Evolutionary conservation across 805 yeast species (phyloP).

Genomic region (Wickerhamiella cacticola): DNA sequence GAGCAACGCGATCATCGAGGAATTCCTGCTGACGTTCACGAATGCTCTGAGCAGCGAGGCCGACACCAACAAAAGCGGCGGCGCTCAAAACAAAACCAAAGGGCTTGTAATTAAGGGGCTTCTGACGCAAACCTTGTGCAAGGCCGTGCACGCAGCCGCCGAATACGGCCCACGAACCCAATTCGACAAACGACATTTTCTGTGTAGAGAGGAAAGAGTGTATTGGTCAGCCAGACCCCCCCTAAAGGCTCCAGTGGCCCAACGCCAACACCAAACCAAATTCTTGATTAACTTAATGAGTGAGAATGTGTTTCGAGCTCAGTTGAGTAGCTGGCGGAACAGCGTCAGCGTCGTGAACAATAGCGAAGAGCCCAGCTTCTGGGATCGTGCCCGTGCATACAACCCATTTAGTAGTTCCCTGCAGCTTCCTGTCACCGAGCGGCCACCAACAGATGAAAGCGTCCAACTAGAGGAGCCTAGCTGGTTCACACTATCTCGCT

Average conservation of each 20-base stretch:
- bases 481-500: constrained; percentile 41
- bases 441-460: constrained; percentile 21
- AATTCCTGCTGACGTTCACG: constrained; percentile 25
- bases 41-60: constrained; percentile 24
- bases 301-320: constrained; percentile 28
- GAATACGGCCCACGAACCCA: constrained; percentile 23
- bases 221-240: constrained; percentile 7
- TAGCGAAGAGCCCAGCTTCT: constrained; percentile 17
- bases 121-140: constrained; percentile 29
- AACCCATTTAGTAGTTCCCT: constrained; percentile 24
- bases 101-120: constrained; percentile 29
- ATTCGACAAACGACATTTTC: constrained; percentile 19
- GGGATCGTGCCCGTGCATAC: constrained; percentile 20
- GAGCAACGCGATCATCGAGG: constrained; percentile 23
- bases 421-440: constrained; percentile 23
- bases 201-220: background rate
- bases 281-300: constrained; percentile 11
- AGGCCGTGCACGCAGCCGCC: constrained; percentile 24
- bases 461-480: constrained; percentile 28
- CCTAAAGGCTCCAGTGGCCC: background rate
- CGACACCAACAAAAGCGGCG: constrained; percentile 27
- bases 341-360: constrained; percentile 9
- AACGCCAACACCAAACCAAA: background rate
- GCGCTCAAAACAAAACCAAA: constrained; percentile 26
- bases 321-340: constrained; percentile 20